Evolutionary conservation across 805 yeast genomes (phyloP), one percentile per base, ranked within the genome.

Genomic region (Blastobotrys chiropterorum): DNA sequence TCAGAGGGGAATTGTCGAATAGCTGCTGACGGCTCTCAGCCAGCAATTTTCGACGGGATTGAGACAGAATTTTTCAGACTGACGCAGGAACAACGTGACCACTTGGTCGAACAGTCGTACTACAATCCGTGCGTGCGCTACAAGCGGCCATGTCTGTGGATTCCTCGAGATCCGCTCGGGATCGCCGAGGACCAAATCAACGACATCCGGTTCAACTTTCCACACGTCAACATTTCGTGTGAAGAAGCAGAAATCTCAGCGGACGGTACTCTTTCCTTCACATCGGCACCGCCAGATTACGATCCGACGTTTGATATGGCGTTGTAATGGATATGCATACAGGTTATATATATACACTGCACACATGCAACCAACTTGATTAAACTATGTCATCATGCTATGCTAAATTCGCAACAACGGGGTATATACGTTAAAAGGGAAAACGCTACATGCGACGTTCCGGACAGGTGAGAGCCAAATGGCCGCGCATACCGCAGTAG

Each of bases 131-230:
- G 66, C 3, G 51, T 64, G 15, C 55, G 65, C 19, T 53, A 56
- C 6, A 53, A 46, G 13, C 53, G 60, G 19, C 72, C 73, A 8
- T 59, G 70, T 21, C 61, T 77, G 1, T 75, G 79, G 80, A 53
- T 77, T 2, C 80, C 80, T 0, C 54, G 57, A 19, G 80, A 77
- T 56, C 56, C 52, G 16, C 57, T 63, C 7, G 75, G 75, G 0
- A 58, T 72, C 7, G 67, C 72, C 1, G 61, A 58, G 3, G 69
- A 68, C 50, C 71, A 69, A 49, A 62, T 66, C 1, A 44, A 46
- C 8, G 63, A 60, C 7, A 64, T 68, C 51, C 56, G 59, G 31
- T 49, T 22, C 41, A 47, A 50, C 31, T 66, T 53, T 50, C 53
- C 62, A 1, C 60, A 62, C 20, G 49, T 68, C 13, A 46, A 56